Base-by-base conservation (phyloP, 1,284 basidiomycete species). In the Irpex sp. region DNA sequence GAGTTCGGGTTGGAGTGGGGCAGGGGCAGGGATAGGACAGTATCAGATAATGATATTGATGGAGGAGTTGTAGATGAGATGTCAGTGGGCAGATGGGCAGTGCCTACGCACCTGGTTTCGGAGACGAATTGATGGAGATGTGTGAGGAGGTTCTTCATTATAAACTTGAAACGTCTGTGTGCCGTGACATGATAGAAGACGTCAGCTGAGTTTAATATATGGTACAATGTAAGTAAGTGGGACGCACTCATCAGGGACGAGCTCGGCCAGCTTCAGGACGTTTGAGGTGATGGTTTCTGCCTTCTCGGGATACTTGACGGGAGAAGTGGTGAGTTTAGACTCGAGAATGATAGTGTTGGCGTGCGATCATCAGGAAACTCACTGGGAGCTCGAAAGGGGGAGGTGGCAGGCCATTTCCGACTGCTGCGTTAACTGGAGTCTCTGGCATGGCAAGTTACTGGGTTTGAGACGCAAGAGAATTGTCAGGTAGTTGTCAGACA, bases 221-320 rank as follows among this genome's bases (percentile, higher is more conserved):
- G 26, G 4, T 26, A 4, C 26, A 26, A 26, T 26, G 26, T 26
- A 26, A 26, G 26, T 26, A n/a, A n/a, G n/a, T n/a, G 9, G 7
- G n/a, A 71, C 80, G 60, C 64, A 82, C 81, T 75, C 75, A 64
- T 85, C 71, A 36, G 77, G 69, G 8, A 79, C 76, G 58, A 78
- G 74, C 48, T 78, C 78, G 60, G 81, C 74, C 44, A 87, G 75
- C 62, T 81, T 79, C 59, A 82, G 70, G 40, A 85, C 69, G 68
- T 87, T 88, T 37, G 77, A 76, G 0, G 87, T 89, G 67, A 89
- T 82, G 63, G 78, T 79, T 49, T 86, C 85, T 9, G 82, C 77
- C 26, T 70, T 76, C 64, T 85, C 80, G 47, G 84, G 84, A 44
- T 80, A 77, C 82, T 85, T 31, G 5, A 11, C n/a, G 37, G 56